Percentiles rank a stretch among this genome's conserved stretches.
Evolutionary conservation across 169 alveolate genomes (phyloP).

Genomic region (Theileria sp.): DNA sequence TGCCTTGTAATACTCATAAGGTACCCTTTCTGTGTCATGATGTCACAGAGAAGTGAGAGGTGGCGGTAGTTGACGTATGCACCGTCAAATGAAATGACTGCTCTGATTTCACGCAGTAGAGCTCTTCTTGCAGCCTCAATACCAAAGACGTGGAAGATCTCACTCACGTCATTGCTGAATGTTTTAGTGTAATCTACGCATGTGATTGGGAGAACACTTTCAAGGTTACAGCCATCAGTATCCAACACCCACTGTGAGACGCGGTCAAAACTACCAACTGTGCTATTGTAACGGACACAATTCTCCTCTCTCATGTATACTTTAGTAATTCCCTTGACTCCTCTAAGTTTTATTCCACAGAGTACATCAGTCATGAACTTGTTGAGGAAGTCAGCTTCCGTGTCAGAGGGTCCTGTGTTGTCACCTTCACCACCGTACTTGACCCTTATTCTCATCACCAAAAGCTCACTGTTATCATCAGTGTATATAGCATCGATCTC

Average conservation of each 20-base stretch:
- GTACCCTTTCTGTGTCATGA: conserved; percentile 99
- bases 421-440: conserved; percentile 69
- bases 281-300: conserved; percentile 83
- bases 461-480: conserved; percentile 95
- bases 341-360: conserved; percentile 80
- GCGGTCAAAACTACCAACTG: conserved; percentile 84
- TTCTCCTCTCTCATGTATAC: conserved; percentile 96
- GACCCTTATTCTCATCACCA: conserved; percentile 91
- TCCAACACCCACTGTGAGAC: conserved; percentile 96
- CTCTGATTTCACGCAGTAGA: conserved; percentile 92
- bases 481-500: conserved; percentile 92
- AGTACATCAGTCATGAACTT: conserved; percentile 84
- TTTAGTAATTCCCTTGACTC: conserved; percentile 87
- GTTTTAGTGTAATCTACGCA: conserved; percentile 92
- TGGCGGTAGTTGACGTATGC: conserved; percentile 99
- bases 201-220: conserved; percentile 87
- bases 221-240: conserved; percentile 98
- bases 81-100: conserved; percentile 88
- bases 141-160: conserved; percentile 93
- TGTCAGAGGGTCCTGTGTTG: conserved; percentile 72
- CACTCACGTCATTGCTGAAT: conserved; percentile 95
- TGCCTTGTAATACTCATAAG: conserved; percentile 99
- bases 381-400: conserved; percentile 85
- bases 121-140: conserved; percentile 99
- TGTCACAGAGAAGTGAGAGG: conserved; percentile 95